Conservation (phyloP, 345 rosid genomes). For the Eucalyptus lansdowneana region DNA sequence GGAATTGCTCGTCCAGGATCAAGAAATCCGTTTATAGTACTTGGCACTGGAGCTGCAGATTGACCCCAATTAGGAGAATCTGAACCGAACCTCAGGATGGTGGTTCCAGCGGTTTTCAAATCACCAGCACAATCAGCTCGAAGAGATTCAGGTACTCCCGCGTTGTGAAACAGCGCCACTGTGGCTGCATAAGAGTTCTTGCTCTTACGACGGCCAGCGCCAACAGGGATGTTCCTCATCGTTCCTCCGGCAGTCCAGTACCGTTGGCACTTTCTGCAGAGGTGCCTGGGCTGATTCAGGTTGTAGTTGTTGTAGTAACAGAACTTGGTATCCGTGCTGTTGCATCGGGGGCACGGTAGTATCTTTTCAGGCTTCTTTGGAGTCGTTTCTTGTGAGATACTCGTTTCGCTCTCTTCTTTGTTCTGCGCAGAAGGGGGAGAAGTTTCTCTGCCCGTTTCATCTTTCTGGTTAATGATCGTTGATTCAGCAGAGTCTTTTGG, state of each 20-base stretch:
- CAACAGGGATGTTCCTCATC: constrained; percentile 75
- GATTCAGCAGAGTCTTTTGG: background rate
- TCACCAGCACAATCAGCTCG: constrained; percentile 1
- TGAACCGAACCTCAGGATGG: constrained; percentile 43
- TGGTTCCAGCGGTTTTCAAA: background rate
- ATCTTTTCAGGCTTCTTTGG: constrained; percentile 59
- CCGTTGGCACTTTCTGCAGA: constrained; percentile 82
- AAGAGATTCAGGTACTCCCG: constrained; percentile 32
- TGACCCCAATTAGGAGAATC: constrained; percentile 25
- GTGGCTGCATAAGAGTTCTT: constrained; percentile 29
- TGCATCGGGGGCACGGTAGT: constrained; percentile 73
- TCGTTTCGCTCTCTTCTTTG: constrained; percentile 32
- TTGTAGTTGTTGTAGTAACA: constrained; percentile 89
- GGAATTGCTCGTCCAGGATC: constrained; percentile 1
- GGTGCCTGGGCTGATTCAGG: constrained; percentile 84
- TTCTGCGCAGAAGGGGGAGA: background rate
- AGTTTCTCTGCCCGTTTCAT: background rate
- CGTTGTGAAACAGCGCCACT: constrained; percentile 12
- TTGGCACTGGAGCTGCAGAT: constrained; percentile 14
- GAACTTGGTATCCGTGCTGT: constrained; percentile 74
- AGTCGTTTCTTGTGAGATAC: constrained; percentile 18
- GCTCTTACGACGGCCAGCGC: constrained; percentile 84
- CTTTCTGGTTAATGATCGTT: background rate
- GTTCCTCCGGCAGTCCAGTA: constrained; percentile 95
- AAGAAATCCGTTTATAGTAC: constrained; percentile 4